Evolutionary conservation across 345 rosid species (phyloP).

Genomic region (Rhodamnia argentea): DNA sequence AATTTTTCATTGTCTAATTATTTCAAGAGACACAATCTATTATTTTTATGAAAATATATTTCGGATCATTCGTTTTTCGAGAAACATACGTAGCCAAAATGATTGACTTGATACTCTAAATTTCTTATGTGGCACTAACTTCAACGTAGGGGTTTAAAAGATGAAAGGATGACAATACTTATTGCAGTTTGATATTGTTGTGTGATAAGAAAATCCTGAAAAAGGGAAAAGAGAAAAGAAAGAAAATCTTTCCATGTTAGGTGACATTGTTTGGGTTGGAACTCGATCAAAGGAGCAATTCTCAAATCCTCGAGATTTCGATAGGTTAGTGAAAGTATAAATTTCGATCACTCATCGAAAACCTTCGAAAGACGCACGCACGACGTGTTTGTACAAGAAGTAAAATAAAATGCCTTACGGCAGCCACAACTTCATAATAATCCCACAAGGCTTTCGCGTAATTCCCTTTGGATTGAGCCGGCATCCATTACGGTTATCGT

Average conservation of each 20-base stretch:
- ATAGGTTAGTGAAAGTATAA: fast-evolving
- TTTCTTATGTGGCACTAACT: background rate
- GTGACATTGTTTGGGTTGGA: fast-evolving
- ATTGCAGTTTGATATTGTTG: background rate
- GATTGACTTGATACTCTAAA: background rate
- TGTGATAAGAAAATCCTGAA: background rate
- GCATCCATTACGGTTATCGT: too few relatives aligned
- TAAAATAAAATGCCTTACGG: too few relatives aligned
- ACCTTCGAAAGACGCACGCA: background rate
- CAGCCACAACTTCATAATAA: background rate
- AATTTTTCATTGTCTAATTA: too few relatives aligned
- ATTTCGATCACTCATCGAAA: background rate
- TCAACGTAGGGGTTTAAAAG: background rate
- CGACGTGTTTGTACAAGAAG: fast-evolving
- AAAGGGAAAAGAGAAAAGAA: background rate
- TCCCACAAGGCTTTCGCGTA: too few relatives aligned
- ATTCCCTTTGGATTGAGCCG: too few relatives aligned
- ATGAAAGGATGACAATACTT: background rate
- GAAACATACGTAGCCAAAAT: fast-evolving
- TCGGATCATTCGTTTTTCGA: background rate
- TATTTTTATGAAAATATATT: background rate
- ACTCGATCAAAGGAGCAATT: background rate
- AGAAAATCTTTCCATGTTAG: background rate
- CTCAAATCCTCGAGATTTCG: fast-evolving
- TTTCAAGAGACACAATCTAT: too few relatives aligned